Conservation (phyloP, 2,329 filamentous ascomycete genomes). For the Talaromyces atroroseus region DNA sequence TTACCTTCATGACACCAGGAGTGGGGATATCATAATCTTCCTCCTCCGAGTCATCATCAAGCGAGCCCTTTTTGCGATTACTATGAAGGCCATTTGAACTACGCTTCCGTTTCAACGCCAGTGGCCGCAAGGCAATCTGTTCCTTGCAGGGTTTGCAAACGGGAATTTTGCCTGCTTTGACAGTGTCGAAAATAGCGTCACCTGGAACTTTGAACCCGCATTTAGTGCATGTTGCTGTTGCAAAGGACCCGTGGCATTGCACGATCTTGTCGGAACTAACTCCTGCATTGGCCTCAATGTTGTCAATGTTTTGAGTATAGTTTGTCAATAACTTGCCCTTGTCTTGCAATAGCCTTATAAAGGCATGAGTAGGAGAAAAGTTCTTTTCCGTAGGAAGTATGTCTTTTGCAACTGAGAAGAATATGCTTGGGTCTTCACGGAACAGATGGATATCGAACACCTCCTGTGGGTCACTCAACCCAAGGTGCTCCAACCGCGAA, state of each 20-base stretch:
- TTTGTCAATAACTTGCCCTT: slow-evolving; percentile 88
- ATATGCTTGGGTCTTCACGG: slow-evolving; percentile 76
- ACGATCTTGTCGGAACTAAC: slow-evolving; percentile 76
- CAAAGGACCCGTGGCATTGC: slow-evolving; percentile 95
- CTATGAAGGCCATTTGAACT: slow-evolving; percentile 42
- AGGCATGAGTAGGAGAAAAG: slow-evolving; percentile 88
- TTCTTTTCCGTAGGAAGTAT: slow-evolving; percentile 75
- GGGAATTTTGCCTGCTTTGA: slow-evolving; percentile 70
- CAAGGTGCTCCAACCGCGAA: slow-evolving; percentile 72
- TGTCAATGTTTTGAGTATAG: slow-evolving; percentile 99
- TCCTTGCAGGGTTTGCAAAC: slow-evolving; percentile 67
- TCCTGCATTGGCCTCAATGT: slow-evolving; percentile 82
- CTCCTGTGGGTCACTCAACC: slow-evolving; percentile 79
- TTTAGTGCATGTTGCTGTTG: slow-evolving; percentile 80
- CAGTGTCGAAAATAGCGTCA: slow-evolving; percentile 71
- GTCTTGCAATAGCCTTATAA: slow-evolving; percentile 83
- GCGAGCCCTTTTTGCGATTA: slow-evolving; percentile 52
- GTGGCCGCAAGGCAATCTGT: slow-evolving; percentile 44
- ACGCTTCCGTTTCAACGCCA: slow-evolving; percentile 50
- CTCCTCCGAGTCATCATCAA: slow-evolving; percentile 54
- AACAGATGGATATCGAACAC: slow-evolving; percentile 92
- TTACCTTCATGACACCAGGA: slow-evolving; percentile 72
- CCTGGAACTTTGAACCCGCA: slow-evolving; percentile 71
- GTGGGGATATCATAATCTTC: slow-evolving; percentile 60
- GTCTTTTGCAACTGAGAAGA: slow-evolving; percentile 86